Conservation (phyloP, 2,329 filamentous ascomycete genomes). For the Diaporthe eres region DNA sequence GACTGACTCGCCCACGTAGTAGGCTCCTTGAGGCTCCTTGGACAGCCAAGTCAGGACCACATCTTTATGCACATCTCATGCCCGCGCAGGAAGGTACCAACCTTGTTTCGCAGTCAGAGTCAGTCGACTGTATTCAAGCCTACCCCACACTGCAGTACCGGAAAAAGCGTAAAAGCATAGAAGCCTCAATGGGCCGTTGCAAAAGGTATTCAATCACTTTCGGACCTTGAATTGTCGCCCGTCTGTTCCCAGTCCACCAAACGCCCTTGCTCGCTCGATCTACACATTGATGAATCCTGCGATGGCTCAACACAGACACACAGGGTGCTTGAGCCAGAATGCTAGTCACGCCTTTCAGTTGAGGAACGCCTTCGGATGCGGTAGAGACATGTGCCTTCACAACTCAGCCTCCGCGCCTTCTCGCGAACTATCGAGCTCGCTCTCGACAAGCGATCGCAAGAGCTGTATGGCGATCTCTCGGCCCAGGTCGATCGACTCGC, state of each 20-base stretch:
- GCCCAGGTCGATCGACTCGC: slow-evolving; percentile 63
- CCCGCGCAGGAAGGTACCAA: neutral
- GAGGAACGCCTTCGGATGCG: slow-evolving; percentile 8
- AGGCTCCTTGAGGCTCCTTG: neutral
- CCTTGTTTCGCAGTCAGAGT: neutral
- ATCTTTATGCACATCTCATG: neutral
- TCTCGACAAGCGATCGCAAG: slow-evolving; percentile 70
- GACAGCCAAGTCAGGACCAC: neutral
- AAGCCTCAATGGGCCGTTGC: neutral
- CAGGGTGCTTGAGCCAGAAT: neutral
- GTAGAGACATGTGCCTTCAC: neutral
- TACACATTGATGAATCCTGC: neutral
- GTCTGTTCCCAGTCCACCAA: neutral
- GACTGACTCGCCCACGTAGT: neutral
- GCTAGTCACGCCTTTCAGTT: neutral
- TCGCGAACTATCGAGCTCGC: slow-evolving; percentile 53
- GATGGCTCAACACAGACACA: neutral
- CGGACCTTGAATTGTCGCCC: neutral
- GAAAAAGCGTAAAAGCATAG: neutral
- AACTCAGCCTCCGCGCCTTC: neutral
- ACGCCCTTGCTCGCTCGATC: slow-evolving; percentile 2
- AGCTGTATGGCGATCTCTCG: slow-evolving; percentile 67
- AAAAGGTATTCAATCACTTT: neutral
- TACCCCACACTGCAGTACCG: neutral
- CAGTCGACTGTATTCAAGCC: neutral